Percentiles rank a stretch among this genome's conserved stretches.
Conservation (phyloP, 495 filamentous ascomycete genomes). For the Cairneyella variabilis region DNA sequence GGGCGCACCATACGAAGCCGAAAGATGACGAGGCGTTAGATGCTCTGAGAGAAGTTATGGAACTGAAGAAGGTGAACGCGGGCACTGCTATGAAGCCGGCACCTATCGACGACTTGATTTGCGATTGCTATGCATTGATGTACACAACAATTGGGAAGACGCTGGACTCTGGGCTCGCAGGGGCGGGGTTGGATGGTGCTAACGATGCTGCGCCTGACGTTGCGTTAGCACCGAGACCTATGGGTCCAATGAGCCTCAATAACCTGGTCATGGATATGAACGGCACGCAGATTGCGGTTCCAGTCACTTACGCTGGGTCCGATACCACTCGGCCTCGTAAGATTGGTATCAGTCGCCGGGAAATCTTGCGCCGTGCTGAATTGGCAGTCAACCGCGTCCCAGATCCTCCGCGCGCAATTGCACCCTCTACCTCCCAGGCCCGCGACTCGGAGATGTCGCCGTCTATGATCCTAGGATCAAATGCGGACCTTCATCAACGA, state of each 20-base stretch:
- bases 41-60: constrained; percentile 76
- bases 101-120: constrained; percentile 84
- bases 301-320: constrained; percentile 19
- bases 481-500: constrained; percentile 8
- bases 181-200: constrained; percentile 10
- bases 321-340: constrained; percentile 44
- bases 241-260: constrained; percentile 50
- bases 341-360: constrained; percentile 53
- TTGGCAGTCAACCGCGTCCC: constrained; percentile 40
- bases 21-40: constrained; percentile 54
- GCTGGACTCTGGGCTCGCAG: too few relatives aligned
- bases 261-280: constrained; percentile 39
- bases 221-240: constrained; percentile 5
- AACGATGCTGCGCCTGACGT: constrained; percentile 17
- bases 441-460: constrained; percentile 28
- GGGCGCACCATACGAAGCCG: constrained; percentile 35
- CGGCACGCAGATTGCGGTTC: constrained; percentile 24
- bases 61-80: constrained; percentile 87
- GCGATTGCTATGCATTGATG: constrained; percentile 79
- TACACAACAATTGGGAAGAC: constrained; percentile 51
- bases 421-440: constrained; percentile 33
- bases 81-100: constrained; percentile 79
- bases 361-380: constrained; percentile 61
- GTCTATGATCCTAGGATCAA: constrained; percentile 19
- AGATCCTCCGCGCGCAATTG: constrained; percentile 29